Evolutionary conservation across 2,329 filamentous ascomycete species (phyloP), one percentile per base, ranked within the genome.

Genomic region (Sphaerulina vaccinii): DNA sequence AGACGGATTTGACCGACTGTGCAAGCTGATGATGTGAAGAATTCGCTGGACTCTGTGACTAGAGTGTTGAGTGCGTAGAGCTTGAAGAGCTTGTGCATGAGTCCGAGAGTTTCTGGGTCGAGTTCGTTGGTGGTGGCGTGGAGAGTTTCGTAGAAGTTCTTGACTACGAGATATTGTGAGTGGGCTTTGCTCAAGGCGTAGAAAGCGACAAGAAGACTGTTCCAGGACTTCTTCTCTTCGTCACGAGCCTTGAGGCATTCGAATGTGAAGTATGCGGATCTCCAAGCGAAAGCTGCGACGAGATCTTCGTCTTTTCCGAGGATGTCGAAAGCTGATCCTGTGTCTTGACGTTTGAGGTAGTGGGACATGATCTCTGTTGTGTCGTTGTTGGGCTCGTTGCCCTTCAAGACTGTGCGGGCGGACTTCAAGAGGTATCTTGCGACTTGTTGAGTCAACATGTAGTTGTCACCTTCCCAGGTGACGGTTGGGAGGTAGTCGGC

Each of bases 401-500:
- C 83, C 11, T 79, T 74, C n/a, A 88, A 72, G 0, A 90, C 86
- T 1, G 81, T 78, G 36, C 87, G 83, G 0, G 86, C 86, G 2
- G 86, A 83, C 77, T 90, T 90, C 58, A 90, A 79, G 39, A 90
- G 79, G 64, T 90, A 90, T 52, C 86, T 80, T 2, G 85, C 84
- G 2, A 90, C 86, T 72, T 90, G 87, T 69, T 90, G 87, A 8
- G 85, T 88, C 53, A 90, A 75, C 86, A 90, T 89, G 74, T 87
- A 90, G 75, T 88, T 89, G 73, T 89, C 87, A 38, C 87, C 87
- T 67, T 90, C 87, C 83, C 84, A 88, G 8, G 85, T 88, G 3
- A 76, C 72, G 0, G 81, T 86, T 13, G 87, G 86, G 1, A 90
- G 76, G 66, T 90, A 89, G 68, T 90, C 86, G 22, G 86, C 78